Conservation (phyloP, 2,329 filamentous ascomycete species). For the Plenodomus biglobosus region DNA sequence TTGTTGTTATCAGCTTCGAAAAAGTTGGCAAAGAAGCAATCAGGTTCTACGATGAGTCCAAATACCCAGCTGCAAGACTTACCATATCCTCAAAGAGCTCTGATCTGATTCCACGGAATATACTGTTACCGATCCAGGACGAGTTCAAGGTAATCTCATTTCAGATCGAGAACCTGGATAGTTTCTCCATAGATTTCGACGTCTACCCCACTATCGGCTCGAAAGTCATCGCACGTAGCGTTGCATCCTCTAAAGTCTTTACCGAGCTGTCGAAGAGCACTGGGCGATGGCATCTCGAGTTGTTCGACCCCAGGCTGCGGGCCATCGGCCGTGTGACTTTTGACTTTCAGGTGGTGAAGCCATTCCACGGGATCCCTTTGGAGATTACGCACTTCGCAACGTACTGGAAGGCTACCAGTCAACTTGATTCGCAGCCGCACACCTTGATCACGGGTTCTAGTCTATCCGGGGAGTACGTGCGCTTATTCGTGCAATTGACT, state of each 20-base stretch:
- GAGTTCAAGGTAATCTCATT: conserved; percentile 92
- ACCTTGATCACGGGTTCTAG: conserved; percentile 93
- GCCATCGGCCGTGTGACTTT: conserved; percentile 94
- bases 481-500: conserved; percentile 89
- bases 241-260: conserved; percentile 87
- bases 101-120: conserved; percentile 93
- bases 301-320: conserved; percentile 88
- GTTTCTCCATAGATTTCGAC: conserved; percentile 94
- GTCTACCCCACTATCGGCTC: conserved; percentile 97
- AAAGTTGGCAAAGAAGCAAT: conserved; percentile 73
- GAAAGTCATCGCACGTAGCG: conserved; percentile 94
- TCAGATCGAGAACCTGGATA: conserved; percentile 90
- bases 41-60: conserved; percentile 94
- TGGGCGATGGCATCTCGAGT: conserved; percentile 78
- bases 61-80: conserved; percentile 90
- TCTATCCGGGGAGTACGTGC: conserved; percentile 90
- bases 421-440: conserved; percentile 80
- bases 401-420: conserved; percentile 98
- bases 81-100: conserved; percentile 97
- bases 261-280: conserved; percentile 72
- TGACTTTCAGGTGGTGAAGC: conserved; percentile 93
- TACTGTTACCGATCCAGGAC: conserved; percentile 93
- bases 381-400: conserved; percentile 98
- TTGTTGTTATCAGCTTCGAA: conserved; percentile 89
- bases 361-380: conserved; percentile 85